phyloP scores from a whole-genome alignment of 192 early-diverging fungal species.

The Coemansia sp. region DNA sequence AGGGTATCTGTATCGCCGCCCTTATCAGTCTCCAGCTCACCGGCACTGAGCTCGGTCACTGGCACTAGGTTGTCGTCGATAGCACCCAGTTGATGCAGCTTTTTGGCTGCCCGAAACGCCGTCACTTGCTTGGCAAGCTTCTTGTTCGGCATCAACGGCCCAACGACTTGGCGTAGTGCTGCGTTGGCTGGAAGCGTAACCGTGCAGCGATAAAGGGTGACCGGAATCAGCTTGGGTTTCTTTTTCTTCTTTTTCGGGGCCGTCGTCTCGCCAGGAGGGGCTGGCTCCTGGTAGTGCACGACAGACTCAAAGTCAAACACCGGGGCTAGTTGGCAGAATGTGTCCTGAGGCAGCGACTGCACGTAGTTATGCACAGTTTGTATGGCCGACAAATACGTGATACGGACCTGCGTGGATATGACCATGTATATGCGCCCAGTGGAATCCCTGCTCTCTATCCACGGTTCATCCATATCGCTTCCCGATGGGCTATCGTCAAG shows the following conservation, averaged over 20 bases:
- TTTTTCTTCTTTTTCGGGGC: slow-evolving; percentile 18
- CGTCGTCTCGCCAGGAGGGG: not conserved
- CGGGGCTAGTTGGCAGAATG: slow-evolving; percentile 60
- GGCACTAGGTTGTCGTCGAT: slow-evolving; percentile 81
- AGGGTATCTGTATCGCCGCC: not conserved
- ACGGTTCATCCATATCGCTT: slow-evolving; percentile 39
- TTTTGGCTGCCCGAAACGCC: slow-evolving; percentile 72
- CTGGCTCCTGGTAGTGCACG: slow-evolving; percentile 3
- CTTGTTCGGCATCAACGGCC: slow-evolving; percentile 62
- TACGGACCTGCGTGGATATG: slow-evolving; percentile 66
- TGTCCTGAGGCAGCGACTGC: slow-evolving; percentile 68
- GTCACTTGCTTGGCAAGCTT: slow-evolving; percentile 69
- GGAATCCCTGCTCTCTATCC: slow-evolving; percentile 48
- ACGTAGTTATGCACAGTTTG: slow-evolving; percentile 74
- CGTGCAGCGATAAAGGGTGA: slow-evolving; percentile 51
- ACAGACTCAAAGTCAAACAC: slow-evolving; percentile 52
- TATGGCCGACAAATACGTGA: slow-evolving; percentile 73
- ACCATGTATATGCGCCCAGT: slow-evolving; percentile 63
- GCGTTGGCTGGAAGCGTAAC: slow-evolving; percentile 69
- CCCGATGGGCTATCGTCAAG: slow-evolving; percentile 29
- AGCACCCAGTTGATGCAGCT: slow-evolving; percentile 68
- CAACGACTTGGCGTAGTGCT: slow-evolving; percentile 59
- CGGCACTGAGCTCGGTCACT: slow-evolving; percentile 19
- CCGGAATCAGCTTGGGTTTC: slow-evolving; percentile 7
- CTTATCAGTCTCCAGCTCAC: not conserved